Percentiles rank a stretch among this genome's conserved stretches.
Evolutionary conservation across 495 filamentous ascomycete genomes (phyloP).

Genomic region (Aspergillus sparsus): DNA sequence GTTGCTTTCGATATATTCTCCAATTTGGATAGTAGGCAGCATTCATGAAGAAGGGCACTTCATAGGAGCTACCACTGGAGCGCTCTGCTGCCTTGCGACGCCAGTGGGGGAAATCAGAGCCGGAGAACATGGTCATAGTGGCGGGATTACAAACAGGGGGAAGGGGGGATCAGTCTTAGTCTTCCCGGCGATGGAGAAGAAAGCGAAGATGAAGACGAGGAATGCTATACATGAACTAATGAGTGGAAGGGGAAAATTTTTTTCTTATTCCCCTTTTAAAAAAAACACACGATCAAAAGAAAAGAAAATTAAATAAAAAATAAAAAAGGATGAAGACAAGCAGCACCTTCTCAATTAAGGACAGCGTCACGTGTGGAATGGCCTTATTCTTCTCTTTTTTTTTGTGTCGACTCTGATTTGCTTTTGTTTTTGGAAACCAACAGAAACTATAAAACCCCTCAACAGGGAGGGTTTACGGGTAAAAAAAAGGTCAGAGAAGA

Average conservation of each 20-base stretch:
- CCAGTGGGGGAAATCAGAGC: conserved; percentile 33
- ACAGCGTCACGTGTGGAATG: conserved; percentile 21
- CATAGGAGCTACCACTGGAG: conserved; percentile 35
- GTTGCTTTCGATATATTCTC: conserved; percentile 73
- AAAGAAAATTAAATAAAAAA: neutral
- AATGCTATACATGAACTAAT: conserved; percentile 5
- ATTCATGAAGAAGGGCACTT: conserved; percentile 57
- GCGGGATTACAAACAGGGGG: conserved; percentile 2
- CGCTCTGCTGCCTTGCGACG: conserved; percentile 31
- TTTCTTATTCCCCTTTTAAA: neutral
- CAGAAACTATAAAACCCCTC: conserved; percentile 16
- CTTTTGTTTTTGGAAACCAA: conserved; percentile 17
- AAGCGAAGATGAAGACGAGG: conserved; percentile 1
- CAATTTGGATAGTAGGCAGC: conserved; percentile 92
- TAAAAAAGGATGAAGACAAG: conserved; percentile 9
- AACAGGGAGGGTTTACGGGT: neutral
- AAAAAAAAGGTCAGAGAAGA: conserved; percentile 1
- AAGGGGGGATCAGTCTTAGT: neutral
- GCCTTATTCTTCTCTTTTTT: neutral
- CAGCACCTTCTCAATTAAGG: conserved; percentile 18
- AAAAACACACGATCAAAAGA: conserved; percentile 9
- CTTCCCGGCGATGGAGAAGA: conserved; percentile 8
- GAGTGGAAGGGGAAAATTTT: neutral
- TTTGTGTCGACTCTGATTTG: conserved; percentile 13
- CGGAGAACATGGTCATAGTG: conserved; percentile 23